Percentiles rank a stretch among this genome's conserved stretches.
phyloP scores from a whole-genome alignment of 257 asterid genomes.

The Henckelia pumila region DNA sequence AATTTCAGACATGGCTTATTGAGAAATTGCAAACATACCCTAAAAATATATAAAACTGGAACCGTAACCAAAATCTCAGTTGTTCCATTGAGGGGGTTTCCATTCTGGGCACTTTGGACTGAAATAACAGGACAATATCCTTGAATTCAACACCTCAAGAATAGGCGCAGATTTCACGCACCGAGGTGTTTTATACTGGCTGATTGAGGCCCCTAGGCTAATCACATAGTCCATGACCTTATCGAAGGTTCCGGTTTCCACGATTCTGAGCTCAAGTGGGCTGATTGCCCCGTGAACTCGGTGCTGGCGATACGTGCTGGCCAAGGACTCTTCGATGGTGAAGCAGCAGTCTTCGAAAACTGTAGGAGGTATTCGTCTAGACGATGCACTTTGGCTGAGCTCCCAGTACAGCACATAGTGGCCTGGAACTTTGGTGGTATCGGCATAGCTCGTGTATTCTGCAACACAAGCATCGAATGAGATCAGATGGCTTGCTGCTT shows the following conservation, averaged over 20 bases:
- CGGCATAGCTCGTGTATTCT: conserved; percentile 46
- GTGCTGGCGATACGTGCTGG: conserved; percentile 36
- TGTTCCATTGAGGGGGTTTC: conserved; percentile 33
- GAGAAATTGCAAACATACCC: no score
- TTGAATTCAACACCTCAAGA: conserved; percentile 33
- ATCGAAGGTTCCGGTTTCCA: conserved; percentile 42
- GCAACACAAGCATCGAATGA: conserved; percentile 28
- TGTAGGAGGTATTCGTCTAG: conserved; percentile 25
- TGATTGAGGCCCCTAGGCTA: conserved; percentile 39
- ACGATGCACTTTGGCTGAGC: conserved; percentile 17
- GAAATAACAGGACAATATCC: conserved; percentile 27
- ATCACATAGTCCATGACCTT: conserved; percentile 46
- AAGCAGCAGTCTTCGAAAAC: conserved; percentile 38
- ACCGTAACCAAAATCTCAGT: no score
- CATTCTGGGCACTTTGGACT: conserved; percentile 44
- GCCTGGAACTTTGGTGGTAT: conserved; percentile 37
- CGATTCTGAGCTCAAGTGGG: conserved; percentile 40
- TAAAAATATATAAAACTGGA: no score
- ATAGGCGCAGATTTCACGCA: conserved; percentile 45
- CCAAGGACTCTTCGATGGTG: conserved; percentile 33
- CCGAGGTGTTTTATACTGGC: conserved; percentile 43
- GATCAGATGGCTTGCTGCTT: conserved; percentile 25
- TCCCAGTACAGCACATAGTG: conserved; percentile 44
- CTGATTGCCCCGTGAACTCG: conserved; percentile 38
- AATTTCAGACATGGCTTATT: no score